Evolutionary conservation across 2,329 filamentous ascomycete species (phyloP), one percentile per base, ranked within the genome.

Genomic region (Penicillium sp.): DNA sequence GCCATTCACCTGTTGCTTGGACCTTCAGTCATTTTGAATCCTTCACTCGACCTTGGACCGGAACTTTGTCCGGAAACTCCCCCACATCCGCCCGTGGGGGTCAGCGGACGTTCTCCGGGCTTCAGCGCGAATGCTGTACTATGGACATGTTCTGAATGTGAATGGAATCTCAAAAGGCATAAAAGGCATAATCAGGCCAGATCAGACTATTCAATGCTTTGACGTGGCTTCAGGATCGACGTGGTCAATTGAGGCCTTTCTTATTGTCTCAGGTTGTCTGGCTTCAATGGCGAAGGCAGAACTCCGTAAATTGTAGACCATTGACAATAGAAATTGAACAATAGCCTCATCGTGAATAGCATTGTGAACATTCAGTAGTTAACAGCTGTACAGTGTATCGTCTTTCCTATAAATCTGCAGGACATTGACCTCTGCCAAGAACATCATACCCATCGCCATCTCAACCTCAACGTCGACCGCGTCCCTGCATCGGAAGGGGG

Each of bases 341-440:
- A 16, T 18, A n/a, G 9, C 4, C 16, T 31, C 29, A 13, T 13
- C 18, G 14, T 35, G 9, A 35, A 35, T 35, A 2, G 14, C 9
- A 22, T 35, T n/a, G 11, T 18, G 37, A n/a, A n/a, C n/a, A n/a
- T n/a, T n/a, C n/a, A n/a, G n/a, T n/a, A n/a, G n/a, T n/a, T n/a
- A n/a, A n/a, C n/a, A n/a, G n/a, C n/a, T n/a, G n/a, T n/a, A n/a
- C n/a, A 22, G 19, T 22, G 27, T 4, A 25, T 25, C 18, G 29
- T 14, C 39, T n/a, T 18, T 16, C 25, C 25, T 19, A 41, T 11
- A 33, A 41, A 41, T 3, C n/a, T 18, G 14, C n/a, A 18, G 28
- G n/a, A 39, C 16, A n/a, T 30, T 16, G 36, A 13, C 41, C 25
- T 42, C 40, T 19, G 49, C 50, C 49, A 52, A 52, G 52, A 54